Conservation (phyloP, 2,329 filamentous ascomycete species). For the Ophiocordyceps camponoti-leonardi region DNA sequence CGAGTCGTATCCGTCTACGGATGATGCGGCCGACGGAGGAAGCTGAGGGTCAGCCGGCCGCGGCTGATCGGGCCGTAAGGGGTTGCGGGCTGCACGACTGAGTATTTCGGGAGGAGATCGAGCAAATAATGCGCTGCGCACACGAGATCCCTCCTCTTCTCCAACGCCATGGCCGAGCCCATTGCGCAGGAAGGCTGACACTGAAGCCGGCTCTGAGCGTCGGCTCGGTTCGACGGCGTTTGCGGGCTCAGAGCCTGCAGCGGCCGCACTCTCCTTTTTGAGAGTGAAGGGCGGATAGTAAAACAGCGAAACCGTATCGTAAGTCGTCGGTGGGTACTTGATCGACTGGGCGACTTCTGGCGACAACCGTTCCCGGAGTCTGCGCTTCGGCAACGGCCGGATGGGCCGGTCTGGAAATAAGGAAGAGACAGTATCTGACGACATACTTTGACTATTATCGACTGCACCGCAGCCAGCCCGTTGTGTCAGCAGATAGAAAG, state of each 20-base stretch:
- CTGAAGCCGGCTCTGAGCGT: constrained; percentile 8
- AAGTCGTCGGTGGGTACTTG: constrained; percentile 62
- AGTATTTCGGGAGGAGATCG: constrained; percentile 29
- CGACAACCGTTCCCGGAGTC: constrained; percentile 73
- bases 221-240: constrained; percentile 8
- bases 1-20: constrained; percentile 80
- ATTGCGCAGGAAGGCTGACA: constrained; percentile 11
- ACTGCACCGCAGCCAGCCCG: constrained; percentile 5
- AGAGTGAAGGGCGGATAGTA: constrained; percentile 36
- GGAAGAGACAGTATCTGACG: constrained; percentile 60
- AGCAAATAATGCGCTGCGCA: constrained; percentile 21
- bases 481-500: constrained; percentile 12
- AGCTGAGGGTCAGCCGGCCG: constrained; percentile 33
- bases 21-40: constrained; percentile 51
- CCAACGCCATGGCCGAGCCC: constrained; percentile 36
- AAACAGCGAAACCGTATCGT: constrained; percentile 57
- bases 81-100: constrained; percentile 22
- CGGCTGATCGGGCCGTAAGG: constrained; percentile 25
- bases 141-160: constrained; percentile 38
- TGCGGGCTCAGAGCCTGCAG: constrained; percentile 6
- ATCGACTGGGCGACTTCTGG: constrained; percentile 72
- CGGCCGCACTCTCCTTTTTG: constrained; percentile 23
- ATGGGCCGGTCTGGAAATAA: constrained; percentile 84
- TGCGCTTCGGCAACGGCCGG: constrained; percentile 75
- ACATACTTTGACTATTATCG: constrained; percentile 38